Evolutionary conservation across 2,329 filamentous ascomycete genomes (phyloP), one percentile per base, ranked within the genome.

Genomic region (Trichophyton simii): DNA sequence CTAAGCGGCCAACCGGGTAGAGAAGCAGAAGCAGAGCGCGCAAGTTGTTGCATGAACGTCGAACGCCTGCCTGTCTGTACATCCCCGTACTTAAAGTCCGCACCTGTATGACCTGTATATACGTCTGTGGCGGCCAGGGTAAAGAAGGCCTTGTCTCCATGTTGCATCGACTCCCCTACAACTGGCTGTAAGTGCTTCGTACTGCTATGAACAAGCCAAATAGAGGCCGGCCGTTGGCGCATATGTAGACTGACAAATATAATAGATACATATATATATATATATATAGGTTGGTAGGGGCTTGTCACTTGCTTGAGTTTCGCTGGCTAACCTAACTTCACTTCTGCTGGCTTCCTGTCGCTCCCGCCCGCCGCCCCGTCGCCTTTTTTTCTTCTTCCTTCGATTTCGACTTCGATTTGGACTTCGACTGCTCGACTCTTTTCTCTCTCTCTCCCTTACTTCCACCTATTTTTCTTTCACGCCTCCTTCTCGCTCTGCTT

Each of bases 341-440:
- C 34, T 38, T 3, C 9, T 38, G 34, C 34, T 38, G 13, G 31
- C 54, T 58, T 58, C 34, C n/a, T 58, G n/a, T 31, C 18, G 25
- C 41, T 22, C 57, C 58, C 60, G 61, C 44, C 57, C 52, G 50
- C 52, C 52, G 52, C 52, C 50, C 50, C 52, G 52, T 36, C 34
- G 34, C 52, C 52, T 28, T 31, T 28, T n/a, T 15, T 36, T 54
- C 22, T 54, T 34, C 50, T 54, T n/a, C 34, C 34, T 38, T 38
- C 34, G 34, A 38, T 38, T 38, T 38, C 9, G 11, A 38, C 34
- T 38, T 38, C 34, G 34, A 38, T 38, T 38, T 38, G 34, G 34
- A 38, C 34, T 38, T 38, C 34, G 34, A 38, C 34, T 38, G 8
- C 11, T 38, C 34, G 11, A 38, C 18, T 52, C 36, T 20, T 41